Evolutionary conservation across 441 rosid genomes (phyloP).

Genomic region (Isatis lusitanica): DNA sequence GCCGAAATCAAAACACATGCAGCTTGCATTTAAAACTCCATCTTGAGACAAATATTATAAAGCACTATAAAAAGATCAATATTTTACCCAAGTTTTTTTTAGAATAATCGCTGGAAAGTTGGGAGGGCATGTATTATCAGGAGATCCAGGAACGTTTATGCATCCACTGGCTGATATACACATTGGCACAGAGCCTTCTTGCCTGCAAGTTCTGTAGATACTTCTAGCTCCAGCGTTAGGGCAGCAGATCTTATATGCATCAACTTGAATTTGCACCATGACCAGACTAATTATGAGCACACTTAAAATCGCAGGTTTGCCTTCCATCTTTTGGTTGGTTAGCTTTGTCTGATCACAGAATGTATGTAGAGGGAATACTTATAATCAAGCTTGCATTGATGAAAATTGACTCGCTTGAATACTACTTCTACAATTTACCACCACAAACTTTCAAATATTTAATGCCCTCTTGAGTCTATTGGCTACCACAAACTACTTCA

Average conservation of each 20-base stretch:
- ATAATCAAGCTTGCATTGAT: background rate
- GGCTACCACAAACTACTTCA: no score
- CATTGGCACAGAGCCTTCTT: background rate
- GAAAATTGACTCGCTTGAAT: background rate
- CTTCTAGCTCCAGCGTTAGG: background rate
- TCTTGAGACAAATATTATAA: no score
- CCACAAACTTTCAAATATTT: background rate
- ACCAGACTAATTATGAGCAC: background rate
- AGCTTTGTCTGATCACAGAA: background rate
- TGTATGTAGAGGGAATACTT: background rate
- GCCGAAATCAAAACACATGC: no score
- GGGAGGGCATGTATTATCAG: no score
- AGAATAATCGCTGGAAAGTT: no score
- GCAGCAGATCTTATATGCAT: background rate
- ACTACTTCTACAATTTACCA: background rate
- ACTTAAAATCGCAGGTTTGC: slow-evolving; percentile 33
- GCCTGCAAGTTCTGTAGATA: no score
- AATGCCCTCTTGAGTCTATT: background rate
- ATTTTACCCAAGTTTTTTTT: no score
- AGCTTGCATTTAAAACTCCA: no score
- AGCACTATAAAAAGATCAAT: no score
- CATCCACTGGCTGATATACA: no score
- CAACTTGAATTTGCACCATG: background rate
- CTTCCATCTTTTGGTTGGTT: slow-evolving; percentile 22
- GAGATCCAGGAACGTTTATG: no score